Percentiles rank a stretch among this genome's conserved stretches.
phyloP scores from a whole-genome alignment of 371 early-diverging fungal species.

The Circinella minor region DNA sequence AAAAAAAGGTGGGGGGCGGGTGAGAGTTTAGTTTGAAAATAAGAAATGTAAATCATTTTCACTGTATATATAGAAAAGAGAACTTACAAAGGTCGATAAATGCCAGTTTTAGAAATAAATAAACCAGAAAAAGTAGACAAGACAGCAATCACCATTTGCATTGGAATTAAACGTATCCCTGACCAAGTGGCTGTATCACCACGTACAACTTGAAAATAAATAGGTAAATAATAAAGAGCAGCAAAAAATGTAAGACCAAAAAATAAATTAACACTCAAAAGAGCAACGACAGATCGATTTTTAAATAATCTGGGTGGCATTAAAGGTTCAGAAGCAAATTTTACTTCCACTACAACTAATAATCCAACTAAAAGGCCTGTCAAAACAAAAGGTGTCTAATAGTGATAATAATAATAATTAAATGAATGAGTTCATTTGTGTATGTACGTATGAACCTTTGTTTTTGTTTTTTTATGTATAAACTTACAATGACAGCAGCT shows the following conservation, averaged over 20 bases:
- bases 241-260: conserved; percentile 61
- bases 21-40: neutral
- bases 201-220: conserved; percentile 80
- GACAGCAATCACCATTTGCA: conserved; percentile 50
- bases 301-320: conserved; percentile 62
- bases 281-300: conserved; percentile 47
- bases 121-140: conserved; percentile 44
- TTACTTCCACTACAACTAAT: conserved; percentile 50
- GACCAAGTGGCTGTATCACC: conserved; percentile 57
- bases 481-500: conserved; percentile 55
- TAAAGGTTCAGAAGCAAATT: conserved; percentile 59
- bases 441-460: too few species aligned
- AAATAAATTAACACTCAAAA: conserved; percentile 56
- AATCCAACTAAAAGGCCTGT: conserved; percentile 47
- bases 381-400: conserved; percentile 48
- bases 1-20: neutral
- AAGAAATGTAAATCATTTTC: neutral
- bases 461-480: neutral
- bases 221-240: conserved; percentile 66
- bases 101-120: conserved; percentile 50
- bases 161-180: conserved; percentile 53
- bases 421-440: too few species aligned
- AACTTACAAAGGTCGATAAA: conserved; percentile 54
- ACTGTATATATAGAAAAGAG: neutral
- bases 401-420: neutral